Conservation (phyloP, 495 filamentous ascomycete genomes). For the Tuber indicum region DNA sequence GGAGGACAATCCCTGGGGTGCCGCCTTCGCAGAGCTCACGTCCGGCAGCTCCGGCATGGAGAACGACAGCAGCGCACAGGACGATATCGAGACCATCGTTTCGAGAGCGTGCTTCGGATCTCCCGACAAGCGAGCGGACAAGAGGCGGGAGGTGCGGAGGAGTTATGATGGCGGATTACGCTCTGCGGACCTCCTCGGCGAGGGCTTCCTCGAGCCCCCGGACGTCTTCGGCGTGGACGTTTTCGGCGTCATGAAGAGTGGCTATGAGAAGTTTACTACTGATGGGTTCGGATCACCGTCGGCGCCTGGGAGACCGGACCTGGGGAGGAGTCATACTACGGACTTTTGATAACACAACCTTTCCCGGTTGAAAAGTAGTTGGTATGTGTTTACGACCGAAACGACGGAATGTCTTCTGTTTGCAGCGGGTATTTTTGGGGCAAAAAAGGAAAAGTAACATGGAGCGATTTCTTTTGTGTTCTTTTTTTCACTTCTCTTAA, state of each 20-base stretch:
- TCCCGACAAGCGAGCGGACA: conserved; percentile 63
- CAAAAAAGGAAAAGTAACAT: conserved; percentile 33
- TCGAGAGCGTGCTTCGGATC: conserved; percentile 58
- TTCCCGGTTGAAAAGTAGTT: conserved; percentile 8
- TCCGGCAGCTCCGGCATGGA: conserved; percentile 50
- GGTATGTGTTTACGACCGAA: conserved; percentile 13
- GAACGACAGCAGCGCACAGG: conserved; percentile 54
- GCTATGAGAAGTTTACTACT: conserved; percentile 46
- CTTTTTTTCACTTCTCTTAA: conserved; percentile 8
- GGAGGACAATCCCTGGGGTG: conserved; percentile 67
- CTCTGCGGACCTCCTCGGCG: conserved; percentile 50
- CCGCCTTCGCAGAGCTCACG: conserved; percentile 57
- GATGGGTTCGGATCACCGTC: conserved; percentile 37
- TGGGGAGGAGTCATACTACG: conserved; percentile 47
- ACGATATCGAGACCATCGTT: conserved; percentile 45
- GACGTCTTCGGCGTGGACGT: conserved; percentile 73
- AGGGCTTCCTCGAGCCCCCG: conserved; percentile 48
- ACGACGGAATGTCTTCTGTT: conserved; percentile 37
- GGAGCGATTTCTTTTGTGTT: conserved; percentile 33
- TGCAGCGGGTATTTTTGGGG: conserved; percentile 22
- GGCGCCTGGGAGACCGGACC: conserved; percentile 39
- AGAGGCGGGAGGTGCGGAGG: conserved; percentile 31
- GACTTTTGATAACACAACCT: conserved; percentile 43
- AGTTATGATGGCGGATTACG: conserved; percentile 50
- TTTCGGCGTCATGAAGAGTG: conserved; percentile 84